Base-by-base conservation (phyloP, 306 rosid genomes). In the Hippophae gyantsensis region DNA sequence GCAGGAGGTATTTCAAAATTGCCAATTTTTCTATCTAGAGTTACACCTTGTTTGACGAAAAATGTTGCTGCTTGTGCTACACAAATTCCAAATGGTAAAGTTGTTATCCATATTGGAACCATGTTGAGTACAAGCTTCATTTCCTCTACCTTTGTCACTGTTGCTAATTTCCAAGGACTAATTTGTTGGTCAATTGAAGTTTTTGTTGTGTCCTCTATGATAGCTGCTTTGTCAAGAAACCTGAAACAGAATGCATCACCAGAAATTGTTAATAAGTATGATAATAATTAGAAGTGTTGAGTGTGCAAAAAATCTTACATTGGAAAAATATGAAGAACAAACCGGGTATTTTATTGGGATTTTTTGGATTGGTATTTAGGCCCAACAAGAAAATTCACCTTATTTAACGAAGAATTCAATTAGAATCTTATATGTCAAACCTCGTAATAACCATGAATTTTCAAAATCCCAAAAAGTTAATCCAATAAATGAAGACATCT, bases 181-280 rank as follows among this genome's bases (percentile, higher is more conserved):
- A 32, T 32, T 32, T 32, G 38, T 54, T 73, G 74, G 60, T 79
- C 83, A 65, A 67, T 81, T 8, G 42, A 43, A 56, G 71, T 52
- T 48, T 60, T 72, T 6, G 62, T 72, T 6, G 62, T 60, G 41
- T 74, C 64, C 54, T 72, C 87, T 27, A 83, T 18, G 60, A 87
- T 74, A 0, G 98, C 98, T 7, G 98, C 98, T 68, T 81, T 87
- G 96, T 90, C 95, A 26, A 90, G 81, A 79, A 87, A 90, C 62
- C 98, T 90, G 68, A 50, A 48, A 56, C 42, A 44, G 9, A 18
- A 18, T 1, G 23, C 1, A 18, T 18, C 23, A 18, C 23, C 23
- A 18, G 23, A 18, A 18, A 18, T 18, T 18, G 23, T 18, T 18
- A 18, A 18, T 18, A 18, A 18, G 23, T 18, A 18, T 18, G 23